Percentiles rank a stretch among this genome's conserved stretches.
Conservation (phyloP, 805 yeast genomes). For the Danielozyma ontarioensis region DNA sequence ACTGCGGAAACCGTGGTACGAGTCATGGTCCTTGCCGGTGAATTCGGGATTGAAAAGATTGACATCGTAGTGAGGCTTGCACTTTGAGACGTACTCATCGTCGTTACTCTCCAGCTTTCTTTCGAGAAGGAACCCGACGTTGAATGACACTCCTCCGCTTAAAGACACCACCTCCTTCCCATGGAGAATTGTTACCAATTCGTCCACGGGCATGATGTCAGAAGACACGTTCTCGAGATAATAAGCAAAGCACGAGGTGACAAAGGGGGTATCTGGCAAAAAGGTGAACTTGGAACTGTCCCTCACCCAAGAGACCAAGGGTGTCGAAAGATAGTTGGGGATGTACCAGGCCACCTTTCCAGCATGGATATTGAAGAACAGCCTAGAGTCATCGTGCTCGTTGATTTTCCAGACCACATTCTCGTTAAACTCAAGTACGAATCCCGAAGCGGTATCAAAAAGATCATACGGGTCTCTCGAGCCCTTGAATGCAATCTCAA, state of each 20-base stretch:
- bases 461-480: conserved; percentile 74
- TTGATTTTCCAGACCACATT: conserved; percentile 58
- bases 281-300: conserved; percentile 39
- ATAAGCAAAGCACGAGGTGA: conserved; percentile 46
- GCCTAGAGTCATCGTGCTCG: conserved; percentile 60
- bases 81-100: conserved; percentile 35
- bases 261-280: conserved; percentile 39
- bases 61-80: conserved; percentile 59
- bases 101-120: conserved; percentile 31
- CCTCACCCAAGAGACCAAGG: conserved; percentile 54
- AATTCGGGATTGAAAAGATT: conserved; percentile 53
- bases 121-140: conserved; percentile 55
- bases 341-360: conserved; percentile 62
- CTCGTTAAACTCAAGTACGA: conserved; percentile 65
- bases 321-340: conserved; percentile 62
- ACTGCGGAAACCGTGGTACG: conserved; percentile 37
- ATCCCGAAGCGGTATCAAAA: conserved; percentile 67
- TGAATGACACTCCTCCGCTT: conserved; percentile 56
- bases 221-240: conserved; percentile 28
- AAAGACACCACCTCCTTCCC: conserved; percentile 55
- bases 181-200: conserved; percentile 9
- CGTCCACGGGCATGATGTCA: neutral
- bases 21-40: conserved; percentile 32
- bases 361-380: conserved; percentile 61
- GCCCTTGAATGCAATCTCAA: conserved; percentile 65